Conservation (phyloP, 208 protist genomes). For the Balamuthia mandrillaris region DNA sequence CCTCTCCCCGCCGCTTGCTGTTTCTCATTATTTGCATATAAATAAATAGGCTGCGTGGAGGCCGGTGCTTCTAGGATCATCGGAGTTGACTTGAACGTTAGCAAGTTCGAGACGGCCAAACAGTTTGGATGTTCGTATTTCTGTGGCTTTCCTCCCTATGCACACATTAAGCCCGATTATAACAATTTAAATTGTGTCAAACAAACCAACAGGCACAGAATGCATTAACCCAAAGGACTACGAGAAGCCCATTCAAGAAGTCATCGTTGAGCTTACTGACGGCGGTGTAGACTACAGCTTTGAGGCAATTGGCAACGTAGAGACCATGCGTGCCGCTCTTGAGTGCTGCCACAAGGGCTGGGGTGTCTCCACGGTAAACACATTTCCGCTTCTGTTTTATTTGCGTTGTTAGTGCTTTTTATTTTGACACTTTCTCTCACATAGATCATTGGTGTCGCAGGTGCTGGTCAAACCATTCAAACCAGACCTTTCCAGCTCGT, state of each 20-base stretch:
- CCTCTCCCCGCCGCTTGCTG: neutral
- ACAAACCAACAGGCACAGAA: no score
- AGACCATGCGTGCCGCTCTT: slow-evolving; percentile 48
- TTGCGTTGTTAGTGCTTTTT: no score
- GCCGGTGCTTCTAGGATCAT: slow-evolving; percentile 72
- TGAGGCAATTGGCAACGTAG: slow-evolving; percentile 67
- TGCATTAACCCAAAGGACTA: slow-evolving; percentile 74
- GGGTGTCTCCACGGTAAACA: slow-evolving; percentile 65
- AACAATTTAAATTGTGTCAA: no score
- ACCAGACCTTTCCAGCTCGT: slow-evolving; percentile 82
- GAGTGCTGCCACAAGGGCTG: slow-evolving; percentile 78
- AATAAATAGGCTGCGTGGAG: no score
- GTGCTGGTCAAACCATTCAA: slow-evolving; percentile 52
- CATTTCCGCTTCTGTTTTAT: no score
- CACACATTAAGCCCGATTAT: no score
- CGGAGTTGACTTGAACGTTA: slow-evolving; percentile 74
- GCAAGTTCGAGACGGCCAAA: slow-evolving; percentile 62
- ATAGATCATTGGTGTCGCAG: slow-evolving; percentile 81
- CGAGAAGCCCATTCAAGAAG: slow-evolving; percentile 53
- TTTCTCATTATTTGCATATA: slow-evolving; percentile 46
- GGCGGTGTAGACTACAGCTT: slow-evolving; percentile 83
- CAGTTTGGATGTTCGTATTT: slow-evolving; percentile 3
- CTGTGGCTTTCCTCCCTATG: no score
- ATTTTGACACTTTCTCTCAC: no score
- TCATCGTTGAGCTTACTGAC: slow-evolving; percentile 65